Evolutionary conservation across 2,329 filamentous ascomycete genomes (phyloP).

Genomic region (Zasmidium angulare): DNA sequence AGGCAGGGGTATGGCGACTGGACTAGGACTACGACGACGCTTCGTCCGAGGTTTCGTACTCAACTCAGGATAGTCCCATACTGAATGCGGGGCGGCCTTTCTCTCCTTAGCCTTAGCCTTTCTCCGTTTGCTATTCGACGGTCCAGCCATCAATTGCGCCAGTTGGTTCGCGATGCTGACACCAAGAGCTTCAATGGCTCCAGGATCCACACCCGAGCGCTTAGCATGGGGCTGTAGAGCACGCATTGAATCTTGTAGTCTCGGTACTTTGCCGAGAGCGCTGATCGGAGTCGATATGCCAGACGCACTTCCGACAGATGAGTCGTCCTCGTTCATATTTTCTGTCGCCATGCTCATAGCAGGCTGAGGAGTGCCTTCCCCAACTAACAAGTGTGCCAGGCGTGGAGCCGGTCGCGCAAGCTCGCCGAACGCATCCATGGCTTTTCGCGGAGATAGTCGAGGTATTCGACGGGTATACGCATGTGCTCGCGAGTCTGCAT

Average conservation of each 20-base stretch:
- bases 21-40: slow-evolving; percentile 15
- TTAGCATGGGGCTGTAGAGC: slow-evolving; percentile 11
- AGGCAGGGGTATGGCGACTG: slow-evolving; percentile 5
- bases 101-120: slow-evolving; percentile 4
- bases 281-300: slow-evolving; percentile 1
- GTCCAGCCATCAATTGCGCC: slow-evolving; percentile 29
- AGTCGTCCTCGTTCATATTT: slow-evolving; percentile 3
- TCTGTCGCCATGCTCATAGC: slow-evolving; percentile 6
- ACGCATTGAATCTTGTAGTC: slow-evolving; percentile 18
- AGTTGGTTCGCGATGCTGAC: slow-evolving; percentile 37
- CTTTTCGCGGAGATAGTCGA: not conserved
- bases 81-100: slow-evolving; percentile 4
- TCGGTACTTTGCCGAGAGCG: slow-evolving; percentile 15
- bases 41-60: slow-evolving; percentile 12
- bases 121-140: slow-evolving; percentile 16
- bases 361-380: slow-evolving; percentile 9
- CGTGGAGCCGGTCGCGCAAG: slow-evolving; percentile 14
- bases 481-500: not conserved
- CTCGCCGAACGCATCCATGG: not conserved
- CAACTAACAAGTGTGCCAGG: slow-evolving; percentile 22
- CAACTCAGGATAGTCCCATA: slow-evolving; percentile 28
- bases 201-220: slow-evolving; percentile 20
- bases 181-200: slow-evolving; percentile 35
- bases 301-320: slow-evolving; percentile 2
- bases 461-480: not conserved